A percentile compares a stretch with the other conserved stretches of the same genome.
Evolutionary conservation across 352 stramenopile species (phyloP).

Genomic region (Phytopythium ostracodes): DNA sequence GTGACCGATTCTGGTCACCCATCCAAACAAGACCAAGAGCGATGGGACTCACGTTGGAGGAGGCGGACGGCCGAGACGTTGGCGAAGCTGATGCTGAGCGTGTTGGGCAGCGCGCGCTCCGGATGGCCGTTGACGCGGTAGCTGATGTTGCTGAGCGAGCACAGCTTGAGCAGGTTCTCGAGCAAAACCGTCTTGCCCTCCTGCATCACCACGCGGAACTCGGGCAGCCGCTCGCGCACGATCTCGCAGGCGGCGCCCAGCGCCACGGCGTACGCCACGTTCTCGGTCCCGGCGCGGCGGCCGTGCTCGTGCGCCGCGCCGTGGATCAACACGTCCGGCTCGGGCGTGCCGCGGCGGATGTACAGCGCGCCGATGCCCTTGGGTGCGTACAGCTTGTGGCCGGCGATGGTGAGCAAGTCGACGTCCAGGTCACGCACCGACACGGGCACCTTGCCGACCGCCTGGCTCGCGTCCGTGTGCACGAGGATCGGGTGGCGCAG

Average conservation of each 20-base stretch:
- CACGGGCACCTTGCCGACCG: conserved; percentile 92
- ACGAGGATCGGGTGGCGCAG: conserved; percentile 72
- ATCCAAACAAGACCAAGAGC: background rate
- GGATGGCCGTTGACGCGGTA: conserved; percentile 86
- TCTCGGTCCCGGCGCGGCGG: conserved; percentile 94
- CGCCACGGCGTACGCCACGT: conserved; percentile 93
- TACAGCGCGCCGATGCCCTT: conserved; percentile 89
- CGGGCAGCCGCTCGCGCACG: conserved; percentile 61
- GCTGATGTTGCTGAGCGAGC: conserved; percentile 33
- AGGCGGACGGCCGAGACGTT: conserved; percentile 81
- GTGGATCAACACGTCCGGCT: conserved; percentile 79
- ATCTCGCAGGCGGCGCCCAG: conserved; percentile 86
- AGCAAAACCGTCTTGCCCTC: conserved; percentile 51
- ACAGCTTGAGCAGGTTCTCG: conserved; percentile 48
- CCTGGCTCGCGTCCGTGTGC: conserved; percentile 97
- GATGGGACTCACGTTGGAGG: conserved; percentile 53
- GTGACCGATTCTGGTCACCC: too few relatives aligned
- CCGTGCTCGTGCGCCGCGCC: conserved; percentile 92
- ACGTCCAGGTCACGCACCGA: conserved; percentile 78
- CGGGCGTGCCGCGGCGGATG: conserved; percentile 39
- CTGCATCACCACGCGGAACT: conserved; percentile 70
- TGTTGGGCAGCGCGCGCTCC: conserved; percentile 91
- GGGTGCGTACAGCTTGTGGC: conserved; percentile 97
- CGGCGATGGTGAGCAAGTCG: conserved; percentile 95
- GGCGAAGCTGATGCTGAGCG: conserved; percentile 93